A percentile compares a stretch with the other conserved stretches of the same genome.
phyloP scores from a whole-genome alignment of 768 basidiomycete species.

The Mycena vitilis region DNA sequence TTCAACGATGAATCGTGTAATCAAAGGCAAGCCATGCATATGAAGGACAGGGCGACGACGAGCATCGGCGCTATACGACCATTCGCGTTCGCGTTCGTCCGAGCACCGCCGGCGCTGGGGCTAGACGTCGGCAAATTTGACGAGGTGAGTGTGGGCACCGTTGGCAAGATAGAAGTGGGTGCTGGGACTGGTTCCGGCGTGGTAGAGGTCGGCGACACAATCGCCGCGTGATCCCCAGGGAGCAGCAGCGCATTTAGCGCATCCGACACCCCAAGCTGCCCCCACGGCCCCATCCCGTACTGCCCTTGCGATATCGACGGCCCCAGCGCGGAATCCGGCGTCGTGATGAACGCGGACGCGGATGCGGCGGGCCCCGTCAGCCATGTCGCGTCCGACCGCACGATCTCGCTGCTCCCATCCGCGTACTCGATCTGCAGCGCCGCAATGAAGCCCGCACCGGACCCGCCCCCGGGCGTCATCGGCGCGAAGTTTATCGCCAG shows the following conservation, averaged over 20 bases:
- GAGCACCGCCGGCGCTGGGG: background rate
- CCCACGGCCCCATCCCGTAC: slow-evolving; percentile 7
- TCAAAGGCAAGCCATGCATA: too few species aligned
- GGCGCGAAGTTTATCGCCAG: slow-evolving; percentile 14
- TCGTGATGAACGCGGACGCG: slow-evolving; percentile 2
- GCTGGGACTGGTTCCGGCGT: background rate
- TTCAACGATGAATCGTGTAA: too few species aligned
- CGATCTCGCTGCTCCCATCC: slow-evolving; percentile 15
- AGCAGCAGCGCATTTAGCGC: background rate
- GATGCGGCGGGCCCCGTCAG: slow-evolving; percentile 1
- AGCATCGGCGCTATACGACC: background rate
- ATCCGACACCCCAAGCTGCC: background rate
- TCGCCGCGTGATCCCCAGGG: background rate
- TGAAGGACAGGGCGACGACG: background rate
- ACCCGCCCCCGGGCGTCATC: background rate
- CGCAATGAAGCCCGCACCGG: slow-evolving; percentile 15
- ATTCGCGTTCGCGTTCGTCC: background rate
- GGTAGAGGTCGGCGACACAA: background rate
- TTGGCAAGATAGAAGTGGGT: background rate
- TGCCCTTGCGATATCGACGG: background rate
- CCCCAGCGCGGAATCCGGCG: background rate
- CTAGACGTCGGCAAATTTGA: background rate
- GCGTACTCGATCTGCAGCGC: slow-evolving; percentile 13
- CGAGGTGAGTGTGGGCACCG: background rate
- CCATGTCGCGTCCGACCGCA: slow-evolving; percentile 21